Evolutionary conservation across 345 rosid species (phyloP).

Genomic region (Conringia planisiliqua): DNA sequence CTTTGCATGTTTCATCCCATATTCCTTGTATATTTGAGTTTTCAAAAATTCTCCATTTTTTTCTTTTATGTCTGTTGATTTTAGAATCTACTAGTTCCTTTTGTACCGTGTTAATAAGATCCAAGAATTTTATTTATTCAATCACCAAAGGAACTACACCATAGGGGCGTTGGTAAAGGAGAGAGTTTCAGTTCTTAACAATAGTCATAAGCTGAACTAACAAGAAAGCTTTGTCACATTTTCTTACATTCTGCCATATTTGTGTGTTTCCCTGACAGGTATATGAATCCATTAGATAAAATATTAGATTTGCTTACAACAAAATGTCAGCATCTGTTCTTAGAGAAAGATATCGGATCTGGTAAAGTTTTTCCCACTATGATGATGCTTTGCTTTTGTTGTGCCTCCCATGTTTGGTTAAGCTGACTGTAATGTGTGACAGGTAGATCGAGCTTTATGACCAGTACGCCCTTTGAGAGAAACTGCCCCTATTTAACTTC

Average conservation of each 20-base stretch:
- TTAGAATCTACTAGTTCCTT: neutral
- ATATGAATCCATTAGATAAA: conserved; percentile 48
- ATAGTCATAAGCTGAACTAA: neutral
- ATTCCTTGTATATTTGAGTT: neutral
- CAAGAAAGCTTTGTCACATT: neutral
- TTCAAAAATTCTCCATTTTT: neutral
- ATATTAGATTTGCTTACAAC: conserved; percentile 54
- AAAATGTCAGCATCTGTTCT: conserved; percentile 55
- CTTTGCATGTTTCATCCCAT: neutral
- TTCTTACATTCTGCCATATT: conserved; percentile 3
- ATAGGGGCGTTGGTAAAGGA: neutral
- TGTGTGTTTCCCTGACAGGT: conserved; percentile 38
- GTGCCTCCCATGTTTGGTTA: too few species aligned
- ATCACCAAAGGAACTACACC: neutral
- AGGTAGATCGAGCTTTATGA: conserved; percentile 36
- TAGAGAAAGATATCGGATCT: conserved; percentile 51
- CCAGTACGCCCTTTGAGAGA: conserved; percentile 50
- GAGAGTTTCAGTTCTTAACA: too few species aligned
- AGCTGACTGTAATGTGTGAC: conserved; percentile 33
- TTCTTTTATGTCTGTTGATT: neutral
- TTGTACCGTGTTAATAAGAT: too few species aligned
- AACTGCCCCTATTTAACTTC: conserved; percentile 62
- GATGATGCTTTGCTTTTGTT: neutral
- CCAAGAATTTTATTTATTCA: too few species aligned
- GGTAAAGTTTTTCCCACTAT: conserved; percentile 30